Base-by-base conservation (phyloP, 768 basidiomycete species). In the Russula brevipes region DNA sequence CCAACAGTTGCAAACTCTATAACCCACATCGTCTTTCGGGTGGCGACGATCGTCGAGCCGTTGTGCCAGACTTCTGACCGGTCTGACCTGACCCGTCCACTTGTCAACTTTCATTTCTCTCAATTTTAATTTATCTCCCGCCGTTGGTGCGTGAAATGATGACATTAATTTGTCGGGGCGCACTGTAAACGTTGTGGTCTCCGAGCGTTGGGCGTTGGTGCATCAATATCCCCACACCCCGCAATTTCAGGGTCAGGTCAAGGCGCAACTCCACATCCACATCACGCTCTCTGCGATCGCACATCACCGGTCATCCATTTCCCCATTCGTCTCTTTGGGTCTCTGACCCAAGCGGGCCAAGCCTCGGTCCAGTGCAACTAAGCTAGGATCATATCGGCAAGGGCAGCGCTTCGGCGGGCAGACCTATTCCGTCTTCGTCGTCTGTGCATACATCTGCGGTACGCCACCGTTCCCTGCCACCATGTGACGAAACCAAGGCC, bases 381-480 rank as follows among this genome's bases (percentile, higher is more conserved):
- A 53, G 52, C 36, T 38, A 45, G 12, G 24, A 54, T 14, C 19
- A 30, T n/a, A 45, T 35, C 35, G 59, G 24, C 42, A 30, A 1
- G 19, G 1, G 19, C 19, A 14, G 8, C 12, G 16, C 33, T 53
- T 45, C 14, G 2, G 5, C 11, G 10, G 16, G 38, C 42, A 24
- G 51, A 36, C 47, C 47, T 55, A 66, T 45, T 56, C 52, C 35
- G 24, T 36, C 50, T 39, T 47, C 33, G 35, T 30, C 54, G 36
- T 62, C 16, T 62, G 59, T 57, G 10, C 51, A 57, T 59, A 10
- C 52, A 57, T 58, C 12, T 62, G 61, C 42, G 57, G 44, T 82
- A 74, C 39, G 77, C 81, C 54, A 91, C 75, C 2, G 89, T 92
- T 17, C 72, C 77, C 74, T 93, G 91, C 91, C 91, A 93, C 91